These are phyloP conservation scores for Myriangium duriaei DNA, from an alignment of 2,329 filamentous ascomycete genomes.

Conservation along the genomic window DNA sequence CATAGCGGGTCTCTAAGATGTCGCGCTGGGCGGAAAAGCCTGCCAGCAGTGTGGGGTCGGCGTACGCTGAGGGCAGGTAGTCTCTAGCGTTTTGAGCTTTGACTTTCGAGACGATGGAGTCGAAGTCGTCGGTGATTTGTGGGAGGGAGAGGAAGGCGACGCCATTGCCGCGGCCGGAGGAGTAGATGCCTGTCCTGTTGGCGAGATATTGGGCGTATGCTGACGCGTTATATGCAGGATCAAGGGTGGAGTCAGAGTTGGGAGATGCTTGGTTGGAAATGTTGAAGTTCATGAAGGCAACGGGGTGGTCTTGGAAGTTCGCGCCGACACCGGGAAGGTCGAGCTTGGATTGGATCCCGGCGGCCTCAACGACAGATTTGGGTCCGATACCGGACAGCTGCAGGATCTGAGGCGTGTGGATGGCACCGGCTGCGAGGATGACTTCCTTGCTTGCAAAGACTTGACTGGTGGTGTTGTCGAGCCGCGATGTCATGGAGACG, in stretches of 20 bases:
- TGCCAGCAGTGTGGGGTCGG: constrained; percentile 6
- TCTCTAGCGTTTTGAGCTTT: constrained; percentile 12
- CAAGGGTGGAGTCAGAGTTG: constrained; percentile 2
- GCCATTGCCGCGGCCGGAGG: constrained; percentile 12
- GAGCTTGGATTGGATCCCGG: constrained; percentile 33
- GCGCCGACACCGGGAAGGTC: constrained; percentile 35
- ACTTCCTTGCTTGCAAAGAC: constrained; percentile 34
- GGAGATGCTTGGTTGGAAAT: constrained; percentile 8
- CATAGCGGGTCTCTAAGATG: constrained; percentile 10
- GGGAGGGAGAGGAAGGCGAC: constrained; percentile 16
- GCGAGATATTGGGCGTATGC: constrained; percentile 16
- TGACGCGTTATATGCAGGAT: constrained; percentile 7
- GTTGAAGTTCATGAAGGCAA: constrained; percentile 10
- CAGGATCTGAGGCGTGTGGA: constrained; percentile 46
- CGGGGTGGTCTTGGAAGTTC: constrained; percentile 38
- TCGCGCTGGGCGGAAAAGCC: constrained; percentile 14
- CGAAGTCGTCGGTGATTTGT: constrained; percentile 10
- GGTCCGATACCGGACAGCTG: constrained; percentile 50
- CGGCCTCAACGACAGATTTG: constrained; percentile 28
- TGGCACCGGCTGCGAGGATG: constrained; percentile 46
- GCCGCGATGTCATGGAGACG: constrained; percentile 31
- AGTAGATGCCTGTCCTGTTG: constrained; percentile 16
- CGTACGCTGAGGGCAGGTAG: constrained; percentile 14
- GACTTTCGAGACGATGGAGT: constrained; percentile 9
- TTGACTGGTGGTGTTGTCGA: constrained; percentile 19